Evolutionary conservation across 225 moss, liverwort and hornwort species (phyloP).

Genomic region (Sphagnum contortum): DNA sequence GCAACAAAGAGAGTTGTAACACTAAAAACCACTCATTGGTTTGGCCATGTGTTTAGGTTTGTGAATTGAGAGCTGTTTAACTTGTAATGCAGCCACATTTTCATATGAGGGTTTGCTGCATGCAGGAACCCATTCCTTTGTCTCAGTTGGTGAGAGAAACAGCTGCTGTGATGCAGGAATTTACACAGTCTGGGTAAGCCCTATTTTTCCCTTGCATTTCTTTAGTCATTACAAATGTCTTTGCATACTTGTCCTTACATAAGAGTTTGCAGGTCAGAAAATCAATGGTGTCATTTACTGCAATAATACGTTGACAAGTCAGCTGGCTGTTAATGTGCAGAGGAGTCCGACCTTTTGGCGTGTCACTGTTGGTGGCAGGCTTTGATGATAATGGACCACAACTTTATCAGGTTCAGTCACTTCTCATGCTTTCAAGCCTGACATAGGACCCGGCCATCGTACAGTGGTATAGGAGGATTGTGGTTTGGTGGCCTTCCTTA

Average conservation of each 20-base stretch:
- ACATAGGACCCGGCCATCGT: no score
- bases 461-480: no score
- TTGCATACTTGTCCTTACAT: neutral
- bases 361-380: constrained; percentile 83
- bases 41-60: no score
- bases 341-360: constrained; percentile 96
- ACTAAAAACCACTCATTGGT: no score
- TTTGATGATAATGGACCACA: constrained; percentile 97
- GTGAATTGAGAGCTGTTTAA: no score
- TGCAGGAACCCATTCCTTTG: constrained; percentile 38
- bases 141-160: constrained; percentile 54
- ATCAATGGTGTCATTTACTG: neutral
- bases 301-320: neutral
- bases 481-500: no score
- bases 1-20: constrained; percentile 22
- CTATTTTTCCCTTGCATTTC: neutral
- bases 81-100: no score
- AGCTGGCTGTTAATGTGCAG: constrained; percentile 27
- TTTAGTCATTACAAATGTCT: neutral
- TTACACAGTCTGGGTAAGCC: constrained; percentile 90
- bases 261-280: neutral
- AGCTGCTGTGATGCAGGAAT: constrained; percentile 81
- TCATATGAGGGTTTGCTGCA: neutral
- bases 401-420: constrained; percentile 65
- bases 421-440: neutral